A percentile compares a stretch with the other conserved stretches of the same genome.
Evolutionary conservation across 2,329 filamentous ascomycete genomes (phyloP).

Genomic region (Cryphonectria carpinicola): DNA sequence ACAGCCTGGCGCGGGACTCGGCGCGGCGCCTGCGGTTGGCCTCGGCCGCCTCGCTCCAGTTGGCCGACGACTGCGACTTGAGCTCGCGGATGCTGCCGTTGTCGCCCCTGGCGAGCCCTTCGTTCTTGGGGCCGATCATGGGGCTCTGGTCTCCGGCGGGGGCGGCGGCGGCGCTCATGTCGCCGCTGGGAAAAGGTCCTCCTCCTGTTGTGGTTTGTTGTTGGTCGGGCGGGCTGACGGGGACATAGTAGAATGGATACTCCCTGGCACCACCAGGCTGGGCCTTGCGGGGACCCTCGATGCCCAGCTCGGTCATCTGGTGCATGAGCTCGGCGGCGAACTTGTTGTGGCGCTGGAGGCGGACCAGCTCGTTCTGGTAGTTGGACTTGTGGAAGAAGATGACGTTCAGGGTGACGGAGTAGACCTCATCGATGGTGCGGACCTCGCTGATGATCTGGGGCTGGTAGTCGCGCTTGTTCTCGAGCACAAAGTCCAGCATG

Average conservation of each 20-base stretch:
- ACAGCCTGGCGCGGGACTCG: conserved; percentile 18
- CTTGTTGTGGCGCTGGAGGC: conserved; percentile 88
- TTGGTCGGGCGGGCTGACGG: conserved; percentile 38
- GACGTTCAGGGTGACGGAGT: conserved; percentile 85
- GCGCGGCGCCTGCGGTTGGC: conserved; percentile 22
- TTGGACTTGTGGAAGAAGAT: conserved; percentile 98
- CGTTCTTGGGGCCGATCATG: conserved; percentile 4
- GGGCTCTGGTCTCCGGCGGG: conserved; percentile 4
- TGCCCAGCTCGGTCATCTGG: conserved; percentile 80
- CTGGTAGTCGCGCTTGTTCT: conserved; percentile 77
- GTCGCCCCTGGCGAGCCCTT: conserved; percentile 6
- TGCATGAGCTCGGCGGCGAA: conserved; percentile 92
- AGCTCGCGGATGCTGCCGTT: conserved; percentile 15
- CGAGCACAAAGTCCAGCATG: conserved; percentile 80
- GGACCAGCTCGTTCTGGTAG: conserved; percentile 92
- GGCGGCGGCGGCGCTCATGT: conserved; percentile 26
- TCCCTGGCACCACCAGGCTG: conserved; percentile 69
- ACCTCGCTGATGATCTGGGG: conserved; percentile 67
- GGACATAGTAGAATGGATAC: conserved; percentile 64
- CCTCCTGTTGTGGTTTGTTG: background rate
- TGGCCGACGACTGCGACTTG: conserved; percentile 11
- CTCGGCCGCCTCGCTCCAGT: conserved; percentile 1
- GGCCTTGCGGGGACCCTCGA: conserved; percentile 80
- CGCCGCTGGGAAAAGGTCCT: conserved; percentile 17
- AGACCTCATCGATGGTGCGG: conserved; percentile 77